Evolutionary conservation across 768 basidiomycete species (phyloP).

Genomic region (Phanerochaete sordida): DNA sequence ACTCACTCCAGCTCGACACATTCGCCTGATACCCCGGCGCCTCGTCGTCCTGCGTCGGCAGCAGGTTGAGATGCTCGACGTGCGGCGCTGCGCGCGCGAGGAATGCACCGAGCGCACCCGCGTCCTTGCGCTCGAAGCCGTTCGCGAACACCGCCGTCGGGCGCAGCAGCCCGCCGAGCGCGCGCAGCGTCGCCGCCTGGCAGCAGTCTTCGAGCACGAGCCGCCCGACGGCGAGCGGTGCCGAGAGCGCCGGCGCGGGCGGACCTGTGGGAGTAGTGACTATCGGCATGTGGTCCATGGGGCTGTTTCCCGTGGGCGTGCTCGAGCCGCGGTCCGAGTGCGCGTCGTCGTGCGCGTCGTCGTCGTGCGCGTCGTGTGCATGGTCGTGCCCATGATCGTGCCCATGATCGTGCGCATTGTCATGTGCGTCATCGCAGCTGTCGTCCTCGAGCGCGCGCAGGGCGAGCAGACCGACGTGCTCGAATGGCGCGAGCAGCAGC

Average conservation of each 20-base stretch:
- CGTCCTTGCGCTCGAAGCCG: not conserved
- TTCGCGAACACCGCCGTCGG: not conserved
- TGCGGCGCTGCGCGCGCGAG: not conserved
- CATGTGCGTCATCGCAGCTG: no score
- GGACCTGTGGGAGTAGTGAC: no score
- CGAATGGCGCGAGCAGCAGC: not conserved
- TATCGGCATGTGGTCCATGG: no score
- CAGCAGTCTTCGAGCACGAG: not conserved
- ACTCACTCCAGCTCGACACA: not conserved
- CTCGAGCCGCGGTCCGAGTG: no score
- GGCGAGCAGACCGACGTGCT: not conserved
- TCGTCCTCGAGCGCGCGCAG: not conserved
- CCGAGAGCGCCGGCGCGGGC: no score
- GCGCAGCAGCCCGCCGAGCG: not conserved
- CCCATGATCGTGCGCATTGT: no score
- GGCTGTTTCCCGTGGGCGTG: no score
- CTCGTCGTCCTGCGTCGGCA: not conserved
- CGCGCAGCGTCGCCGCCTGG: not conserved
- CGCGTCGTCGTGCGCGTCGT: not conserved
- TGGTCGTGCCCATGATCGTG: no score
- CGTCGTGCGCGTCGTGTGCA: no score
- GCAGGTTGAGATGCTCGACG: not conserved
- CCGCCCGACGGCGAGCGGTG: not conserved
- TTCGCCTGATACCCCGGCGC: not conserved
- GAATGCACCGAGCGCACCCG: not conserved